Conservation (phyloP, 345 rosid species). For the Raphanus sativus region DNA sequence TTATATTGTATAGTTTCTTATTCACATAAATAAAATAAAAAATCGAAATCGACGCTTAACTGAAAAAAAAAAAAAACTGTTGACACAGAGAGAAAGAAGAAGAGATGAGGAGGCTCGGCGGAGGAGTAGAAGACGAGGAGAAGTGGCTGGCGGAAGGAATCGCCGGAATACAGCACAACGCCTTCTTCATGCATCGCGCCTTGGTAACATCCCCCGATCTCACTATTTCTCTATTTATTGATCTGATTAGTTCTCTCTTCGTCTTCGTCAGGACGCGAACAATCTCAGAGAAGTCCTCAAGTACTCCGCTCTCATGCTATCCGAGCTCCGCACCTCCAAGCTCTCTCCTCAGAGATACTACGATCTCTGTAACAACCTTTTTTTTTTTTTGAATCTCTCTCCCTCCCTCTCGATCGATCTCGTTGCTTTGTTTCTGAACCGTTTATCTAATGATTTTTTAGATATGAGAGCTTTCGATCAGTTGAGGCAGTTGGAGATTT, state of each 20-base stretch:
- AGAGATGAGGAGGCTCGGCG: constrained; percentile 43
- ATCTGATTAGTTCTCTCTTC: constrained; percentile 11
- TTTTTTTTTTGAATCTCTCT: neutral
- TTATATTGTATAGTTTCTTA: too few species aligned
- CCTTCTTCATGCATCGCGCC: constrained; percentile 88
- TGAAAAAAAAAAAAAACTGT: constrained; percentile 4
- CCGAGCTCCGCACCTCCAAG: constrained; percentile 95
- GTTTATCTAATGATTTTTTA: constrained; percentile 21
- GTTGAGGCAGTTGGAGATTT: constrained; percentile 77
- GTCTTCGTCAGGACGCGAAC: constrained; percentile 60
- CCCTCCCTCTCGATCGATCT: constrained; percentile 24
- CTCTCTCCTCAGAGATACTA: constrained; percentile 89
- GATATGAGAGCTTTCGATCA: constrained; percentile 94
- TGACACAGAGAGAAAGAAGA: constrained; percentile 19
- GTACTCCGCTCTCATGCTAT: constrained; percentile 84
- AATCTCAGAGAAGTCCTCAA: constrained; percentile 87
- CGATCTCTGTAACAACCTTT: constrained; percentile 60
- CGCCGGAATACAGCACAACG: constrained; percentile 87
- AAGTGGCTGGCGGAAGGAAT: constrained; percentile 96
- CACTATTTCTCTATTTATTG: constrained; percentile 22
- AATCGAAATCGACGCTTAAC: neutral
- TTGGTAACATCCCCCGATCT: constrained; percentile 44
- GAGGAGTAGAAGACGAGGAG: constrained; percentile 78
- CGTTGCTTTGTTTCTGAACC: constrained; percentile 3
- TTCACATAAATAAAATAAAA: too few species aligned